Evolutionary conservation across 345 rosid genomes (phyloP).

Genomic region (Triadica sebifera): DNA sequence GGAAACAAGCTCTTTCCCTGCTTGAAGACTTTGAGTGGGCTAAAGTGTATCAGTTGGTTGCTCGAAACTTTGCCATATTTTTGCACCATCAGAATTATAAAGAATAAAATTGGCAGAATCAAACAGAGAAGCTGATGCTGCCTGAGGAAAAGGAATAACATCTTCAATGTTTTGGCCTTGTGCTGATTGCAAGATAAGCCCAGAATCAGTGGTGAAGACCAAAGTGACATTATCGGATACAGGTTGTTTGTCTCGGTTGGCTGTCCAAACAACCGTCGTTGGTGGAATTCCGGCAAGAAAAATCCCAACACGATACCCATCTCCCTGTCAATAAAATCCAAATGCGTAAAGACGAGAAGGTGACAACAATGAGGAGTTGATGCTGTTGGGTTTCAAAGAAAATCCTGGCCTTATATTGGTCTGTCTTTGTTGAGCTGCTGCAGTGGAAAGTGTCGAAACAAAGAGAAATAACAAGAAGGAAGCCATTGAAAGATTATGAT

Average conservation of each 20-base stretch:
- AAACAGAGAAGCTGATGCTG: constrained; percentile 18
- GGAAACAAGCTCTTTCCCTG: constrained; percentile 12
- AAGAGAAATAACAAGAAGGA: not conserved
- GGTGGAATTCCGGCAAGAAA: constrained; percentile 21
- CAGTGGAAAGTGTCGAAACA: not conserved
- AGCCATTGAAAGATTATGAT: not conserved
- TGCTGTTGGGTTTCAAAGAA: constrained; percentile 17
- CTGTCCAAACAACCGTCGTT: constrained; percentile 20
- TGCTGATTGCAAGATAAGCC: constrained; percentile 12
- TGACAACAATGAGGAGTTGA: constrained; percentile 30
- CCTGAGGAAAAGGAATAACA: not conserved
- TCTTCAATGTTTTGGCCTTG: not conserved
- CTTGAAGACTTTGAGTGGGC: constrained; percentile 17
- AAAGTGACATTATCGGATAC: constrained; percentile 14
- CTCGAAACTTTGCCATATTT: constrained; percentile 24
- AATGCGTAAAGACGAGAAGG: constrained; percentile 35
- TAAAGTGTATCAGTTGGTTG: constrained; percentile 21
- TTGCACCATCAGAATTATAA: not conserved
- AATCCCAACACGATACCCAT: constrained; percentile 28
- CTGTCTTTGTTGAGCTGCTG: constrained; percentile 20
- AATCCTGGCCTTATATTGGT: constrained; percentile 22
- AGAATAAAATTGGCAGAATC: constrained; percentile 28
- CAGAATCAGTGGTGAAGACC: not conserved
- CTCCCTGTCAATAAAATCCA: constrained; percentile 31
- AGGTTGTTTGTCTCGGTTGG: constrained; percentile 15